Conservation (phyloP, 257 asterid genomes). For the Eustoma russellianum region DNA sequence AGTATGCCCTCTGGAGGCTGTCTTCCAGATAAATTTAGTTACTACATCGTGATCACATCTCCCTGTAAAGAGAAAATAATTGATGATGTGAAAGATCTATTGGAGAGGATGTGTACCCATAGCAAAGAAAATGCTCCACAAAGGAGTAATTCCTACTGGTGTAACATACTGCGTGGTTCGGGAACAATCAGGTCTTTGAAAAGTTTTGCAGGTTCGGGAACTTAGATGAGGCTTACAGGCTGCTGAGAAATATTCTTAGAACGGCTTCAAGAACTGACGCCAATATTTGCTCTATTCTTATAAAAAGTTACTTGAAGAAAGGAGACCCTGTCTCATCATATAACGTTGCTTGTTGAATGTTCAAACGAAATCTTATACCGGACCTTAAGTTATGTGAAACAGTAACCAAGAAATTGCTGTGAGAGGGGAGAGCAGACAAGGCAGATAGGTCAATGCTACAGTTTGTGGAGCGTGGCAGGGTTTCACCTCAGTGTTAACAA, state of each 20-base stretch:
- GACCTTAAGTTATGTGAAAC: slow-evolving; percentile 72
- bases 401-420: slow-evolving; percentile 52
- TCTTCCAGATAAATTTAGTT: slow-evolving; percentile 75
- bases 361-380: slow-evolving; percentile 73
- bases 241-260: slow-evolving; percentile 61
- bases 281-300: slow-evolving; percentile 57
- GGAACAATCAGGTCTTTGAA: slow-evolving; percentile 69
- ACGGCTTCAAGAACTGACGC: slow-evolving; percentile 67
- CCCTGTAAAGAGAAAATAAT: slow-evolving; percentile 56
- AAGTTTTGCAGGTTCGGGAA: slow-evolving; percentile 65
- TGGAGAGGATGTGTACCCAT: slow-evolving; percentile 62
- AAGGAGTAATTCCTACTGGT: slow-evolving; percentile 73
- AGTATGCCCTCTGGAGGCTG: slow-evolving; percentile 68
- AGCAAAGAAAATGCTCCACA: slow-evolving; percentile 67
- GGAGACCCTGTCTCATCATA: slow-evolving; percentile 64
- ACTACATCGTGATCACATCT: slow-evolving; percentile 56
- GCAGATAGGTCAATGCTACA: slow-evolving; percentile 81
- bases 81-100: slow-evolving; percentile 47
- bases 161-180: slow-evolving; percentile 69
- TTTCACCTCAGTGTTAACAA: slow-evolving; percentile 21
- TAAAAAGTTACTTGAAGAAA: slow-evolving; percentile 52
- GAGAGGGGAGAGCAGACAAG: slow-evolving; percentile 42
- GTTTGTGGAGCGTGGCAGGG: slow-evolving; percentile 70
- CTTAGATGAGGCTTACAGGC: slow-evolving; percentile 62
- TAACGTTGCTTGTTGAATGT: slow-evolving; percentile 88